Evolutionary conservation across 352 stramenopile species (phyloP), one percentile per base, ranked within the genome.

Genomic region (Phytophthora nicotianae): DNA sequence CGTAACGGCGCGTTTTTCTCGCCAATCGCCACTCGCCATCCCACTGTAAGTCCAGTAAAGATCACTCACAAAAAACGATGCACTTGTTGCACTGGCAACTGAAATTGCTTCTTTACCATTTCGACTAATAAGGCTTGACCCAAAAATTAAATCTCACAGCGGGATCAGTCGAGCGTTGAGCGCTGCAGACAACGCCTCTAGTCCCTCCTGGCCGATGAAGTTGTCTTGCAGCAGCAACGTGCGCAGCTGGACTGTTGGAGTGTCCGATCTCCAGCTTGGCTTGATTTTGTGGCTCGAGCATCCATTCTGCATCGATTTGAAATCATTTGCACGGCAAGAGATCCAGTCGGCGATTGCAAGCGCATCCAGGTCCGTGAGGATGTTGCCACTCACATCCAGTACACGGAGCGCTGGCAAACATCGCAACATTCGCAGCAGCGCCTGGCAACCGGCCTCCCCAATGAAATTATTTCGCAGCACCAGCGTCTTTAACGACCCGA

Each of bases 381-480:
- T 88, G 40, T 90, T 90, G 41, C 72, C 61, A 17, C 67, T 70
- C 46, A 90, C 55, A 16, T 76, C 70, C 27, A 90, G 57, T 14
- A 56, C 50, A 5, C 52, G 61, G 0, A 88, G 68, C 10, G 23
- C 26, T 17, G 53, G 68, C 47, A 70, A 45, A 41, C 50, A 51
- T 4, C 26, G 58, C 26, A 89, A 46, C 24, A 65, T 56, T 5
- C 54, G 41, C 19, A 78, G 58, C 10, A 90, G 51, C 19, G 72
- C 69, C 13, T 66, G 55, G 16, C 67, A 68, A 7, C 78, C 77
- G 11, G 69, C 78, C 35, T 83, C 76, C 1, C 81, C 81, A 8
- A 85, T 74, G 55, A 88, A 90, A 48, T 90, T 90, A 29, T 78
- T 80, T 20, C 76, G 67, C 41, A 90, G 46, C 21, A 74, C 59